These are phyloP conservation scores for Tilletiaria anomala DNA, from an alignment of 1,284 basidiomycete species.

Conservation along the genomic window DNA sequence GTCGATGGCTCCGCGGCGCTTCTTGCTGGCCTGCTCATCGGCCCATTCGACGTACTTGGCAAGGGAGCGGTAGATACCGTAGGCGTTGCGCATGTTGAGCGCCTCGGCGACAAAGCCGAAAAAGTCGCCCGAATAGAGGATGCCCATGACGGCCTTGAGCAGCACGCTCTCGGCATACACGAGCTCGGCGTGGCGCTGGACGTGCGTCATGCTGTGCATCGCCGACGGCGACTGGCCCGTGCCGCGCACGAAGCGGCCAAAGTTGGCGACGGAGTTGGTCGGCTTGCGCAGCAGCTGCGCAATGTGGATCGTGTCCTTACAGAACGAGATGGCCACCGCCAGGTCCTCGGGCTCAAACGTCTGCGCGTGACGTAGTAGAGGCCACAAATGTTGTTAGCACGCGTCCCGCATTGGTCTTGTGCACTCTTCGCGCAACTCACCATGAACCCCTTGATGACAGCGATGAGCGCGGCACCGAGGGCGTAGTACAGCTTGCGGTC, in stretches of 20 bases:
- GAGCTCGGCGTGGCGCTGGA: slow-evolving; percentile 36
- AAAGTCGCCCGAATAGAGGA: slow-evolving; percentile 35
- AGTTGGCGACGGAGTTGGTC: slow-evolving; percentile 16
- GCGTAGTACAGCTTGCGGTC: slow-evolving; percentile 35
- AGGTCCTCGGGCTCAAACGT: slow-evolving; percentile 37
- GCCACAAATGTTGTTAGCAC: not conserved
- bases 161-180: slow-evolving; percentile 31
- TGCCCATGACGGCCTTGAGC: slow-evolving; percentile 36
- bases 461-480: slow-evolving; percentile 32
- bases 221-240: slow-evolving; percentile 24
- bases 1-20: slow-evolving; percentile 4
- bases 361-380: not conserved
- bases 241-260: slow-evolving; percentile 34
- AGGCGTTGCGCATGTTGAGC: slow-evolving; percentile 36
- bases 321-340: slow-evolving; percentile 32
- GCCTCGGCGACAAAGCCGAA: slow-evolving; percentile 36
- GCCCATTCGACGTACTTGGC: slow-evolving; percentile 36
- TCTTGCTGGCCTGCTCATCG: slow-evolving; percentile 10
- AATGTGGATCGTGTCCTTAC: slow-evolving; percentile 31
- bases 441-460: slow-evolving; percentile 39
- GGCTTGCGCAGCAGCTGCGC: slow-evolving; percentile 31
- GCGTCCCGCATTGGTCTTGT: not conserved
- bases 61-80: slow-evolving; percentile 35
- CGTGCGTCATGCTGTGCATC: slow-evolving; percentile 25
- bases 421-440: slow-evolving; percentile 2